Percentiles rank a stretch among this genome's conserved stretches.
These are phyloP conservation scores for Escovopsis weberi DNA, from an alignment of 2,329 filamentous ascomycete genomes.

Conservation along the genomic window DNA sequence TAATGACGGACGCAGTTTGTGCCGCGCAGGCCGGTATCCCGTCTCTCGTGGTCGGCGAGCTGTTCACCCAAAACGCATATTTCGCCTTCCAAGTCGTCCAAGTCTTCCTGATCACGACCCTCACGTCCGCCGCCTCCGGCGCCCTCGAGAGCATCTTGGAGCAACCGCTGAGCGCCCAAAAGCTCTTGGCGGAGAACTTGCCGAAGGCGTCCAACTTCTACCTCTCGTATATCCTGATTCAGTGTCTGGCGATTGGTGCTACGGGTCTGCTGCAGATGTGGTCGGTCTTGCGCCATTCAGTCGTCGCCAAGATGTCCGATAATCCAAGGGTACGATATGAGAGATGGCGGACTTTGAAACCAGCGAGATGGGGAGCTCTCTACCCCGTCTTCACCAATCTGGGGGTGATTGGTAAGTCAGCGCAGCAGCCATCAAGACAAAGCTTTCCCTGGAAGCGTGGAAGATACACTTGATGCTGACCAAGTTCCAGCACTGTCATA, in stretches of 20 bases:
- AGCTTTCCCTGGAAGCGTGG: not conserved
- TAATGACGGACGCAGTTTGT: constrained; percentile 35
- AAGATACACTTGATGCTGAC: not conserved
- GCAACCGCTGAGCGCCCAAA: constrained; percentile 46
- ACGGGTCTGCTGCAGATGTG: constrained; percentile 55
- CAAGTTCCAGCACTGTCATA: constrained; percentile 56
- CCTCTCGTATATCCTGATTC: constrained; percentile 82
- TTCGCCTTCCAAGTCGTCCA: constrained; percentile 85
- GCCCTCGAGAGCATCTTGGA: constrained; percentile 48
- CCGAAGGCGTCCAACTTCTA: constrained; percentile 89
- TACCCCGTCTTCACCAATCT: constrained; percentile 73
- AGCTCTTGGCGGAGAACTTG: constrained; percentile 55
- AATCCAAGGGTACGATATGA: constrained; percentile 67
- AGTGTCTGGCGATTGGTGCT: constrained; percentile 69
- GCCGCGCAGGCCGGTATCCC: constrained; percentile 70
- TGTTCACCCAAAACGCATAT: constrained; percentile 83
- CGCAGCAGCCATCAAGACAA: not conserved
- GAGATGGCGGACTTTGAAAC: constrained; percentile 59
- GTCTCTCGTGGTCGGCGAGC: constrained; percentile 63
- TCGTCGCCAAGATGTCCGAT: constrained; percentile 61
- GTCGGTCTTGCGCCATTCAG: constrained; percentile 41
- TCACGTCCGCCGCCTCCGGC: constrained; percentile 66
- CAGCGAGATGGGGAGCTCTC: constrained; percentile 71
- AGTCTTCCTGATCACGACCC: constrained; percentile 75
- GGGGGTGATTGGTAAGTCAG: constrained; percentile 54